Conservation (phyloP, 345 rosid species). For the Ricinus communis region DNA sequence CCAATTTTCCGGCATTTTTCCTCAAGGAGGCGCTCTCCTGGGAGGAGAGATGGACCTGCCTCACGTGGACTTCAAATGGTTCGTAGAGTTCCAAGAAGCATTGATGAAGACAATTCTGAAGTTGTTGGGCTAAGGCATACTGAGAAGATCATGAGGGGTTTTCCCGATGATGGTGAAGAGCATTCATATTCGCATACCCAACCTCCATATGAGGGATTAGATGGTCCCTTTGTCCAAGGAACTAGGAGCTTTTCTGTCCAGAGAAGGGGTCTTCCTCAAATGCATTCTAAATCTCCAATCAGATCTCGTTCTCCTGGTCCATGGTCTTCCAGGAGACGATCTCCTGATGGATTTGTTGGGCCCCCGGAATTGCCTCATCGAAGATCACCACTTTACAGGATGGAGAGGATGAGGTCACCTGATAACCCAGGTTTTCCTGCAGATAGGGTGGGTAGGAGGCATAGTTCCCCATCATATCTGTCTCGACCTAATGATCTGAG, state of each 20-base stretch:
- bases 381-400: constrained; percentile 62
- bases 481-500: constrained; percentile 58
- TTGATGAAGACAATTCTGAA: constrained; percentile 57
- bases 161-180: constrained; percentile 44
- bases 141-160: constrained; percentile 53
- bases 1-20: constrained; percentile 39
- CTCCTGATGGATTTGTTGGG: constrained; percentile 67
- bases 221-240: constrained; percentile 53
- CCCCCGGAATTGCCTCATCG: constrained; percentile 54
- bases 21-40: constrained; percentile 58
- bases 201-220: constrained; percentile 55
- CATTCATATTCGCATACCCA: constrained; percentile 45
- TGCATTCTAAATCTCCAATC: constrained; percentile 67
- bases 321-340: constrained; percentile 72
- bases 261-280: constrained; percentile 47
- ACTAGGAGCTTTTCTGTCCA: constrained; percentile 50
- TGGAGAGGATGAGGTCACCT: constrained; percentile 64
- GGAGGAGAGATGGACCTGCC: constrained; percentile 47
- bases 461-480: constrained; percentile 59
- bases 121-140: constrained; percentile 57
- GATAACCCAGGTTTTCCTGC: constrained; percentile 56
- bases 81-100: constrained; percentile 54
- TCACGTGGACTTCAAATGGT: constrained; percentile 43
- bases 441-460: constrained; percentile 65
- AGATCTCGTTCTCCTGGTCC: constrained; percentile 65